phyloP scores from a whole-genome alignment of 2,329 filamentous ascomycete genomes.

The Neofusicoccum kwambonambiense region DNA sequence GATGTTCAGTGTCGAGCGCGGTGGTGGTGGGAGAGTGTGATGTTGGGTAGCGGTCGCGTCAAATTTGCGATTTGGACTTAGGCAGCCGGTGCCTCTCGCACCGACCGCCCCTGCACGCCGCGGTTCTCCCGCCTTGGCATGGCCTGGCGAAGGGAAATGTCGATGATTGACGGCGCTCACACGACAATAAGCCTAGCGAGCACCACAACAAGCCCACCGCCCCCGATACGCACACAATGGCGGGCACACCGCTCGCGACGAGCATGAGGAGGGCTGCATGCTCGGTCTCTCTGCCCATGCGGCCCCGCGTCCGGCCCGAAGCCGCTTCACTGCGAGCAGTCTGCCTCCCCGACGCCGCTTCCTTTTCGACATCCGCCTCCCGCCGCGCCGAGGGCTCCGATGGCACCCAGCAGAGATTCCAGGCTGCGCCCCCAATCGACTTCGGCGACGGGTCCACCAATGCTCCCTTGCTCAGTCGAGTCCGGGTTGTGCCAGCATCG shows the following conservation, averaged over 20 bases:
- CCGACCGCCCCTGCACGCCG: not conserved
- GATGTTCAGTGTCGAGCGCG: slow-evolving; percentile 1
- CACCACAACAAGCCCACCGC: not conserved
- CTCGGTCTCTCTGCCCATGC: slow-evolving; percentile 24
- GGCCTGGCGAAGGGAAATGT: slow-evolving; percentile 7
- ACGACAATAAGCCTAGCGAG: not conserved
- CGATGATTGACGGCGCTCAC: not conserved
- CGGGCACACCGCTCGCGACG: slow-evolving; percentile 25
- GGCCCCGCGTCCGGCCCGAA: slow-evolving; percentile 5
- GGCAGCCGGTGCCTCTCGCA: slow-evolving; percentile 8
- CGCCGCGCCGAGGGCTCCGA: slow-evolving; percentile 28
- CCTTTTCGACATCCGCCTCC: slow-evolving; percentile 33
- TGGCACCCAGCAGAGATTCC: slow-evolving; percentile 28
- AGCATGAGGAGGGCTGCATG: slow-evolving; percentile 30
- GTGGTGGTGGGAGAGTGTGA: not conserved
- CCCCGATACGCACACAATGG: slow-evolving; percentile 11
- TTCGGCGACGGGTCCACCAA: slow-evolving; percentile 27
- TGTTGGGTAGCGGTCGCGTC: slow-evolving; percentile 11
- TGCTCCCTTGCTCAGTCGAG: slow-evolving; percentile 26
- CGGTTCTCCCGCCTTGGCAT: slow-evolving; percentile 5
- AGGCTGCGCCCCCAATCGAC: slow-evolving; percentile 46
- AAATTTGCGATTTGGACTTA: slow-evolving; percentile 17
- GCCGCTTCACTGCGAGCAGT: slow-evolving; percentile 5
- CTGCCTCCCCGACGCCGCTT: slow-evolving; percentile 18
- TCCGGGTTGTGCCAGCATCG: slow-evolving; percentile 78